Evolutionary conservation across 306 rosid genomes (phyloP).

Genomic region (Sphenostylis stenocarpa): DNA sequence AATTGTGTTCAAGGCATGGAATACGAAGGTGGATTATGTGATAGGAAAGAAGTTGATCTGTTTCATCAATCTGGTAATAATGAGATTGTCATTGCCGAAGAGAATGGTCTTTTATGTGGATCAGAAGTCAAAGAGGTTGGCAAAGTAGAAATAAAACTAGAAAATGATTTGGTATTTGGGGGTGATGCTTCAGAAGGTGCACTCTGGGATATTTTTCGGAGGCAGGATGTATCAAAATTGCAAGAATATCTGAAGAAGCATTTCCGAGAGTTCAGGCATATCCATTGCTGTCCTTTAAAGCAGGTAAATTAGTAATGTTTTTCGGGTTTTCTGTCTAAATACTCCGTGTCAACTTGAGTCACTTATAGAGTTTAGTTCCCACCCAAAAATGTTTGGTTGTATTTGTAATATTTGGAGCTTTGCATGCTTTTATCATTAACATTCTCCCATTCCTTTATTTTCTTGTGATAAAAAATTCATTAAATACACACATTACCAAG

Average conservation of each 20-base stretch:
- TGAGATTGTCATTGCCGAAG: not conserved
- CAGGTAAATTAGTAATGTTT: constrained; percentile 49
- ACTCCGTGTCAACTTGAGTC: not conserved
- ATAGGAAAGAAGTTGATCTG: constrained; percentile 17
- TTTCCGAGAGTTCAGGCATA: constrained; percentile 76
- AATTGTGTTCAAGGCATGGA: not conserved
- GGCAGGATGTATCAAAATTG: constrained; percentile 77
- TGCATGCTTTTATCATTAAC: not conserved
- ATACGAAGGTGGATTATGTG: constrained; percentile 17
- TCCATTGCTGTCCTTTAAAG: constrained; percentile 53
- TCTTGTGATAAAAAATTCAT: not conserved
- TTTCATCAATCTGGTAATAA: constrained; percentile 6
- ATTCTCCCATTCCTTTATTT: not conserved
- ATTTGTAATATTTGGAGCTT: not conserved
- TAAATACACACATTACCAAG: not conserved
- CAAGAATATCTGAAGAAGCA: constrained; percentile 75
- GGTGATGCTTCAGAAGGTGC: constrained; percentile 65
- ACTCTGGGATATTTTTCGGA: constrained; percentile 88
- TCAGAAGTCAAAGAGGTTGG: constrained; percentile 8
- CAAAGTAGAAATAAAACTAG: not conserved
- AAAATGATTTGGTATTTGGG: constrained; percentile 5
- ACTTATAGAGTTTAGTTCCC: not conserved
- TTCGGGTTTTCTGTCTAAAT: not conserved
- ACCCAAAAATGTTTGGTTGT: not conserved
- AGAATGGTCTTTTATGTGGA: not conserved